Conservation (phyloP, 108 stramenopile species). For the Craspedostauros australis region DNA sequence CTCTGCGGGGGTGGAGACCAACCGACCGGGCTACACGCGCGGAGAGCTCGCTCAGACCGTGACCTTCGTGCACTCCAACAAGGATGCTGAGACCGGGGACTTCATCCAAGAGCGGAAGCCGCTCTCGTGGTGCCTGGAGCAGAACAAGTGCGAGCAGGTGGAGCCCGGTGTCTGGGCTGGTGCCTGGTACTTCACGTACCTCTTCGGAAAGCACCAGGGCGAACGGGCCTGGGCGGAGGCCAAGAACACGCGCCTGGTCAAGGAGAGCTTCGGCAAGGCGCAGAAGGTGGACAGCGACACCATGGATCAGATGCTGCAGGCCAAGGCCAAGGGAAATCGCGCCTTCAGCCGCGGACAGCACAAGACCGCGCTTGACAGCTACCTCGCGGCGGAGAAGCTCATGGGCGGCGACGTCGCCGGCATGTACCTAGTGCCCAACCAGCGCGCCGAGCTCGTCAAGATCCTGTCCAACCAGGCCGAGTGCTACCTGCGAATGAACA, state of each 20-base stretch:
- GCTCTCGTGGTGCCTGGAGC: constrained; percentile 9
- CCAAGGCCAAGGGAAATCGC: constrained; percentile 15
- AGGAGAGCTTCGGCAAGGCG: constrained; percentile 8
- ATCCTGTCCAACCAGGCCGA: constrained; percentile 21
- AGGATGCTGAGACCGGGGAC: constrained; percentile 2
- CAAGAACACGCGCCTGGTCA: constrained; percentile 3
- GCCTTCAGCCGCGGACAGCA: constrained; percentile 16
- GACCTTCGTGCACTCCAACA: constrained; percentile 13
- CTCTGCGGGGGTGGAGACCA: too few relatives aligned
- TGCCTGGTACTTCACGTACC: constrained; percentile 16
- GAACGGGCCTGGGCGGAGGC: constrained; percentile 14
- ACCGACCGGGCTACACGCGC: too few relatives aligned
- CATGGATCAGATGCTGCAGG: background rate
- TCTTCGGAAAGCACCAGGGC: constrained; percentile 16
- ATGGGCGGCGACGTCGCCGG: constrained; percentile 11
- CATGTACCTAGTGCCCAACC: constrained; percentile 14
- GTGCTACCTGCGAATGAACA: constrained; percentile 13
- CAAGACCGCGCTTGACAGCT: constrained; percentile 12
- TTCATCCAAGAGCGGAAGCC: constrained; percentile 9
- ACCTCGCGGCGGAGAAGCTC: constrained; percentile 8
- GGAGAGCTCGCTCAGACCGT: too few relatives aligned
- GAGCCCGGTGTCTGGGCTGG: constrained; percentile 13
- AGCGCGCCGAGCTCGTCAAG: constrained; percentile 15
- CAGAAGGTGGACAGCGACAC: background rate
- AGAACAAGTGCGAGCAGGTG: constrained; percentile 15